Conservation (phyloP, 768 basidiomycete genomes). For the Agaricus subrufescens region DNA sequence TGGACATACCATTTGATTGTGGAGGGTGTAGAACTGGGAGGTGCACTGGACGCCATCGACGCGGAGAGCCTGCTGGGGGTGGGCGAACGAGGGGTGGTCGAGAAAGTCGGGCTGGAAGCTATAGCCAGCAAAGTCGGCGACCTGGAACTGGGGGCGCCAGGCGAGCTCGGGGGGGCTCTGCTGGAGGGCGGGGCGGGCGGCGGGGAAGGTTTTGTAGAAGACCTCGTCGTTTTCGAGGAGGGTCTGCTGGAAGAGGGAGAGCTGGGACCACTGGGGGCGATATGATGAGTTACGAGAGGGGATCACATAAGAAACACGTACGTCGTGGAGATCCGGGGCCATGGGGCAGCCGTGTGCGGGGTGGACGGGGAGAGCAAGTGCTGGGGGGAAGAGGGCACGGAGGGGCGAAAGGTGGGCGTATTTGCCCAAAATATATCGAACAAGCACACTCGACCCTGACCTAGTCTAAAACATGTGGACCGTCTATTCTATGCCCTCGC, state of each 20-base stretch:
- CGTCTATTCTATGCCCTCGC: conserved; percentile 23
- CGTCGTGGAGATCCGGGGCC: background rate
- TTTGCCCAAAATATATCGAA: conserved; percentile 1
- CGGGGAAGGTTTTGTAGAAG: conserved; percentile 27
- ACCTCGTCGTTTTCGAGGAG: conserved; percentile 31
- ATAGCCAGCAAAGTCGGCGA: background rate
- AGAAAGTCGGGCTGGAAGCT: background rate
- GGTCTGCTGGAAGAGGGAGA: conserved; percentile 24
- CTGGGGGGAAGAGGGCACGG: background rate
- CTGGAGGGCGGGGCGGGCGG: conserved; percentile 8
- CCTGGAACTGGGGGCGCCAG: background rate
- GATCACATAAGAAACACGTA: background rate
- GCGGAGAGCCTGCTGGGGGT: background rate
- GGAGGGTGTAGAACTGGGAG: background rate
- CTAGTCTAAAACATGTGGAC: background rate
- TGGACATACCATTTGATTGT: background rate
- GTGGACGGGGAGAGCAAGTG: background rate
- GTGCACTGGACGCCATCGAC: background rate
- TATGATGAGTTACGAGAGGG: background rate
- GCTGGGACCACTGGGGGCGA: background rate
- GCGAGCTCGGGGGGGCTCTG: background rate
- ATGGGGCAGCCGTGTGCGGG: background rate
- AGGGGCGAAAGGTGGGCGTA: background rate
- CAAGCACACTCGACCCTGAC: background rate
- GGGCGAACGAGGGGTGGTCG: background rate